Base-by-base conservation (phyloP, 2,329 filamentous ascomycete species). In the Beauveria caledonica region DNA sequence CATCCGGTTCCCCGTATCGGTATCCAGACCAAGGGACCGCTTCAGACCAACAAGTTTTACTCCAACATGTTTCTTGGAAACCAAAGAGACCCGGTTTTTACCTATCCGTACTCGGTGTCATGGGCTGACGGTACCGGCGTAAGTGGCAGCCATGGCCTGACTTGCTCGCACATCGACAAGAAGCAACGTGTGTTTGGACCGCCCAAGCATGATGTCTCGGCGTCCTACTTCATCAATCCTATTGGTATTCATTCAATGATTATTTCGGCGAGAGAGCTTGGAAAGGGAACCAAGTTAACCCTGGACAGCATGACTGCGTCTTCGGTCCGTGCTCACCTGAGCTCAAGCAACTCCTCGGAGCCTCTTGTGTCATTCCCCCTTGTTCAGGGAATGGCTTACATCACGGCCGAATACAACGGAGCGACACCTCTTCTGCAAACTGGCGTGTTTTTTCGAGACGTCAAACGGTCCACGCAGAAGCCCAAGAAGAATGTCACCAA, bases 351-450 rank as follows among this genome's bases (percentile, higher is more conserved):
- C n/a, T 76, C 77, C 3, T 78, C 80, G 8, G 71, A 77, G 1
- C 82, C 87, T 0, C 78, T 81, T 1, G 80, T 97, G 21, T 87
- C 84, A 0, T 91, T 96, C 64, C 92, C 92, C 0, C 70, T 97
- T 8, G 85, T 96, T 0, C 93, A 97, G 69, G 94, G 94, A 11
- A 94, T 95, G 85, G 87, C 85, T 0, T 96, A 92, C 67, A 78
- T 96, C 19, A 97, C 92, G 5, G 92, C 80, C 0, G 72, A 88
- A 19, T 97, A 92, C 73, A 80, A 79, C 58, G 84, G 85, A 33
- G 79, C 85, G 0, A 86, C 84, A 8, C 93, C 93, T 0, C 69
- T 86, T 4, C 80, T 97, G 48, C 86, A 92, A 66, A 88, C 86
- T 23, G 86, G 85, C 1, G 82, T 94, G 1, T 88, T 87, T 62